A percentile compares a stretch with the other conserved stretches of the same genome.
Evolutionary conservation across 495 filamentous ascomycete genomes (phyloP).

Genomic region (Recurvomyces mirabilis): DNA sequence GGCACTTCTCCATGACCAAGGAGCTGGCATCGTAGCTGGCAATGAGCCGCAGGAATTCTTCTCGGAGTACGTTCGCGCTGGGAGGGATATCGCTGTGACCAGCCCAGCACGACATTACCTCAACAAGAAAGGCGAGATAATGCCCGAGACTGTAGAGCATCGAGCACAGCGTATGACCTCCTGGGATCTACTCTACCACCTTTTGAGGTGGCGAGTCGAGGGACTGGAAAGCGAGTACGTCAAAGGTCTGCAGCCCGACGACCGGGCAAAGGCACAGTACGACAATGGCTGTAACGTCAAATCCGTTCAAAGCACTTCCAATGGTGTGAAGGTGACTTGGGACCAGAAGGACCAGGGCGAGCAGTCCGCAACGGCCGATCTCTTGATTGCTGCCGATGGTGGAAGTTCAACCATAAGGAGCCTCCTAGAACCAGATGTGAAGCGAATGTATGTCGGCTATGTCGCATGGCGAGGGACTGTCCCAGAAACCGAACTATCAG

Average conservation of each 20-base stretch:
- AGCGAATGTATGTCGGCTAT: constrained; percentile 45
- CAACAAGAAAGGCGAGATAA: constrained; percentile 32
- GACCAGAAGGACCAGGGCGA: constrained; percentile 24
- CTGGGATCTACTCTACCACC: constrained; percentile 46
- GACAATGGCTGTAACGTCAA: constrained; percentile 39
- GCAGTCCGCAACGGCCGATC: constrained; percentile 34
- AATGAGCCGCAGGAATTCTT: constrained; percentile 29
- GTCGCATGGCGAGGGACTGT: constrained; percentile 44
- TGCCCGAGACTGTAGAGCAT: constrained; percentile 30
- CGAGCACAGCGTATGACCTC: constrained; percentile 38
- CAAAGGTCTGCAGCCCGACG: constrained; percentile 27
- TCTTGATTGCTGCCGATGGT: constrained; percentile 47
- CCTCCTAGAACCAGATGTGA: constrained; percentile 35
- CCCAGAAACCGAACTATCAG: constrained; percentile 32
- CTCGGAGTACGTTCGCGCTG: constrained; percentile 24
- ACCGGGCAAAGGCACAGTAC: constrained; percentile 35
- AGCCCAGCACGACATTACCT: constrained; percentile 35
- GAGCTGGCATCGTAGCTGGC: constrained; percentile 44
- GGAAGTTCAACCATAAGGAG: constrained; percentile 41
- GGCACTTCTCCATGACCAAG: constrained; percentile 41
- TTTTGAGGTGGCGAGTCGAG: constrained; percentile 46
- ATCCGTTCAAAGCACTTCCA: constrained; percentile 28
- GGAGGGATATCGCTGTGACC: constrained; percentile 27
- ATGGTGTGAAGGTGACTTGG: constrained; percentile 16
- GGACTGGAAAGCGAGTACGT: constrained; percentile 38